Percentiles rank a stretch among this genome's conserved stretches.
phyloP scores from a whole-genome alignment of 2,329 filamentous ascomycete genomes.

The Albophoma yamanashiensis region DNA sequence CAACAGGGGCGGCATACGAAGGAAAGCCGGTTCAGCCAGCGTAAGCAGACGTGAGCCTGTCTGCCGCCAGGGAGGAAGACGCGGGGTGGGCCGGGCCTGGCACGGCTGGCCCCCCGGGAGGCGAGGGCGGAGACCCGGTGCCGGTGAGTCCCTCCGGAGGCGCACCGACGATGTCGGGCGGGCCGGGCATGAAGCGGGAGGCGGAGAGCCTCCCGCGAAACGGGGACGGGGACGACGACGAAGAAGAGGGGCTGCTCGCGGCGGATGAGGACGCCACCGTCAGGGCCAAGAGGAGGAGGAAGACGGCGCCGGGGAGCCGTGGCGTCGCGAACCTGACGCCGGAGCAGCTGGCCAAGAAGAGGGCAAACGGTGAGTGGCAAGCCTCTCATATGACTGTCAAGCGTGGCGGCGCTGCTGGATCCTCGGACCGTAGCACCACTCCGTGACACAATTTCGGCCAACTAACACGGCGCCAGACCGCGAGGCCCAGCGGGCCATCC shows the following conservation, averaged over 20 bases:
- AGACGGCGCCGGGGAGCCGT: conserved; percentile 30
- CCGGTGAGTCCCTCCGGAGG: not conserved
- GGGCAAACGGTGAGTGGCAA: conserved; percentile 40
- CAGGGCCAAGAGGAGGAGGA: conserved; percentile 35
- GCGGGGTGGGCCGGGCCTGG: not conserved
- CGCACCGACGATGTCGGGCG: not conserved
- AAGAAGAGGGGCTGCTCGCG: not conserved
- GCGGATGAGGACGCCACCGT: conserved; percentile 6
- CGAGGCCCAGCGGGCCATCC: conserved; percentile 75
- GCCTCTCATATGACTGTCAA: not conserved
- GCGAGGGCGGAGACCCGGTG: not conserved
- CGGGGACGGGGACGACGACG: not conserved
- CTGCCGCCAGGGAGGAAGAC: not conserved
- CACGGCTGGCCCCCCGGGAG: not conserved
- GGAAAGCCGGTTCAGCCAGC: not conserved
- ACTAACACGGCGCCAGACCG: conserved; percentile 43
- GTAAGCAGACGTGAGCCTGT: not conserved
- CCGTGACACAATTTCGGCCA: not conserved
- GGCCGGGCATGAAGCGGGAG: not conserved
- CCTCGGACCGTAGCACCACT: not conserved
- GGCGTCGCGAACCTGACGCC: conserved; percentile 56
- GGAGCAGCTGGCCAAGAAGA: conserved; percentile 62
- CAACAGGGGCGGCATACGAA: not conserved
- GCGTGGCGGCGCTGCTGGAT: not conserved
- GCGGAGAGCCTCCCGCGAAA: not conserved